Conservation (phyloP, 805 yeast genomes). For the Komagataella pastoris region DNA sequence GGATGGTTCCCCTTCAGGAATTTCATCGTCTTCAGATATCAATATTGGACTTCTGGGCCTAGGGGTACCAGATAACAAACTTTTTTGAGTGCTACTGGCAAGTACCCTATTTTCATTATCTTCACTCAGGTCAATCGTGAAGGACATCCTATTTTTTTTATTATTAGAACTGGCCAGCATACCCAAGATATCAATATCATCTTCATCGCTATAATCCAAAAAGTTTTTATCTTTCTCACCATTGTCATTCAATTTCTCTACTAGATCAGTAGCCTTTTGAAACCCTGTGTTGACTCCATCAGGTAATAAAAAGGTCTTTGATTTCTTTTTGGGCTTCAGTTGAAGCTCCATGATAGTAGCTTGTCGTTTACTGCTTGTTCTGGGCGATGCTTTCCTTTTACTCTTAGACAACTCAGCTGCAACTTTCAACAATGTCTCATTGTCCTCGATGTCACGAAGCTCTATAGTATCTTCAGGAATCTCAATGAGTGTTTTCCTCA, state of each 20-base stretch:
- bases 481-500: conserved; percentile 42
- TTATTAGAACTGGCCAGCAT: neutral
- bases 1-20: neutral
- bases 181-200: neutral
- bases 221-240: neutral
- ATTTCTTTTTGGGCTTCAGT: neutral
- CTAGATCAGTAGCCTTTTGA: conserved; percentile 33
- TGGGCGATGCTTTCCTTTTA: neutral
- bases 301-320: conserved; percentile 58
- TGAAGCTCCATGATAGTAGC: neutral
- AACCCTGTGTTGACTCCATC: conserved; percentile 59
- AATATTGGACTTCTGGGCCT: neutral
- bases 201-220: neutral
- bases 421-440: conserved; percentile 21
- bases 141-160: neutral
- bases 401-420: neutral
- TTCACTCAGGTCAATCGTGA: neutral
- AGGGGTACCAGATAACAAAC: neutral
- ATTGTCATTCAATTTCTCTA: conserved; percentile 14
- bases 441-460: conserved; percentile 34
- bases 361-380: neutral
- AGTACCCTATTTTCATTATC: neutral
- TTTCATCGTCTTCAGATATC: neutral
- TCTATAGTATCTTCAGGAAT: conserved; percentile 61
- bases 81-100: neutral